Percentiles rank a stretch among this genome's conserved stretches.
Conservation (phyloP, 2,329 filamentous ascomycete species). For the Claviceps citrina region DNA sequence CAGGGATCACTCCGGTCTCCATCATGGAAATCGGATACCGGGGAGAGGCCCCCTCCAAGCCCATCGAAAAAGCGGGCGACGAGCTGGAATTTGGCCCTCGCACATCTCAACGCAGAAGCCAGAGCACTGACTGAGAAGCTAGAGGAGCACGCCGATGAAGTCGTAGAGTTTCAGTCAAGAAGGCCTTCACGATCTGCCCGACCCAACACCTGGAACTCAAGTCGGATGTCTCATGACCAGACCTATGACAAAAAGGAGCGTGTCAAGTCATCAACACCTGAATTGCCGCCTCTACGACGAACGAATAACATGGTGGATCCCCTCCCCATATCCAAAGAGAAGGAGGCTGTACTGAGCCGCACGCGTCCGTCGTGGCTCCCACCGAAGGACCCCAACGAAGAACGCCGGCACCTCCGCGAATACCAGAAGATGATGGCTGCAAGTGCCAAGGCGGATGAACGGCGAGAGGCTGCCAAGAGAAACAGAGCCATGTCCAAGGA, state of each 20-base stretch:
- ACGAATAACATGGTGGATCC: slow-evolving; percentile 75
- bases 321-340: slow-evolving; percentile 70
- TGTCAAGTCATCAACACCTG: slow-evolving; percentile 51
- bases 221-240: slow-evolving; percentile 18
- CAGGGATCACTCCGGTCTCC: slow-evolving; percentile 46
- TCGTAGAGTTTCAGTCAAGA: slow-evolving; percentile 23
- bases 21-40: slow-evolving; percentile 33
- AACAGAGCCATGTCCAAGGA: slow-evolving; percentile 39
- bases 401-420: slow-evolving; percentile 72
- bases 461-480: slow-evolving; percentile 37
- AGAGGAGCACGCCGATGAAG: slow-evolving; percentile 60
- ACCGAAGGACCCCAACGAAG: slow-evolving; percentile 78
- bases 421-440: slow-evolving; percentile 70
- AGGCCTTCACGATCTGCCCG: slow-evolving; percentile 18
- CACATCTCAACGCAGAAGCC: slow-evolving; percentile 55
- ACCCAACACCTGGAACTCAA: slow-evolving; percentile 26
- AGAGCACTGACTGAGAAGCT: slow-evolving; percentile 62
- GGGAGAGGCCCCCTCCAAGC: slow-evolving; percentile 21
- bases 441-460: slow-evolving; percentile 43
- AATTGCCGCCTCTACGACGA: slow-evolving; percentile 53
- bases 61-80: slow-evolving; percentile 43
- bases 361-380: slow-evolving; percentile 75
- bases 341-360: slow-evolving; percentile 66
- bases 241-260: slow-evolving; percentile 32
- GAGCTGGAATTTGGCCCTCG: slow-evolving; percentile 60